Base-by-base conservation (phyloP, 2,329 filamentous ascomycete genomes). In the Beauveria pseudobassiana region DNA sequence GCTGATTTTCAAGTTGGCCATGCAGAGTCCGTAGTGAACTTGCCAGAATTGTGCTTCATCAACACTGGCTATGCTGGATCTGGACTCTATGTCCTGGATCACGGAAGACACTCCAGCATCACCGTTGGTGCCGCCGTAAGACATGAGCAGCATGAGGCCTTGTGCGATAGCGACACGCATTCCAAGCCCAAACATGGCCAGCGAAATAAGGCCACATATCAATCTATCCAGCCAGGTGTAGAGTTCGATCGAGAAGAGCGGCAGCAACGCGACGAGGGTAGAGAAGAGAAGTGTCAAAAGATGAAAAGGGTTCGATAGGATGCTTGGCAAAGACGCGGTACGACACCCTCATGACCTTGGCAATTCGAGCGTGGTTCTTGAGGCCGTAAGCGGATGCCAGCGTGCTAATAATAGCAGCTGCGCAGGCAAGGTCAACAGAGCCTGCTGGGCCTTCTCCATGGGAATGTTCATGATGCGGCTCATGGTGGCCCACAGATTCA, bases 21-120 rank as follows among this genome's bases (percentile, higher is more conserved):
- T 96, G 71, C 92, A 96, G 46, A 98, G 80, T 1, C 93, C 93
- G 72, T 98, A 97, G 75, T 99, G 95, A 16, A 97, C 95, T 77
- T 99, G 95, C 95, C 95, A 99, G 74, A 99, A 96, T 71, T 92
- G 87, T 1, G 93, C 93, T 70, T 97, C 93, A 62, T 97, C 91
- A 52, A 99, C 86, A 1, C 83, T 82, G 50, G 83, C 83, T 28
- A 98, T 86, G 61, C 83, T 82, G 1, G 89, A 86, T 68, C 97
- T 92, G 1, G 86, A 82, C 72, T 92, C 88, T 57, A 99, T 93
- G 72, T 96, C 91, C 61, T 85, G 84, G 68, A 97, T 80, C n/a
- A 96, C 87, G 24, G 88, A 86, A 3, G 85, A 81, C 1, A 95
- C 86, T 4, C 84, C 77, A 45, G 71, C 72, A 54, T 76, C 74